Base-by-base conservation (phyloP, 2,329 filamentous ascomycete genomes). In the Fusarium brevicatenulatum region DNA sequence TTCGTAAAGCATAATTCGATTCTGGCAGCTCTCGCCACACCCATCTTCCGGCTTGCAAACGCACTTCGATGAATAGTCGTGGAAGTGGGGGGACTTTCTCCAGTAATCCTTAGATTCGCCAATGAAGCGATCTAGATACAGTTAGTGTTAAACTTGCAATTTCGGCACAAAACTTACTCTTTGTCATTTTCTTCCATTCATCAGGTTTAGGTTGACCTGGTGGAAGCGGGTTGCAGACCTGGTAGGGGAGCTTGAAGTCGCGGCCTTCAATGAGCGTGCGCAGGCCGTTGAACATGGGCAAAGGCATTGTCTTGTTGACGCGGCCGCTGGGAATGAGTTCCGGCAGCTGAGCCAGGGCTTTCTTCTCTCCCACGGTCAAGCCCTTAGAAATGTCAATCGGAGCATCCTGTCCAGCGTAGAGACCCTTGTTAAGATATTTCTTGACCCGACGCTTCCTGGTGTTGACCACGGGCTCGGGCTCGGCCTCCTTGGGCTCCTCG, bases 1-100 rank as follows among this genome's bases (percentile, higher is more conserved):
- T 83, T 99, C 96, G 81, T 98, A 98, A 63, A 97, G 91, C 95
- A 98, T 98, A 81, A 95, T 95, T 70, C 95, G 89, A 81, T 99
- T 99, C 79, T 97, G 93, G 82, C 96, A 99, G 77, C 93, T 89
- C 71, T 98, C 94, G 71, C 91, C 93, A 78, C 96, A 98, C 40
- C 94, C 95, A 60, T 92, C 90, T 59, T 95, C 93, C 11, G 89
- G 86, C 46, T 85, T 90, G 83, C 95, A 97, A 65, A 94, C 91
- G 79, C 95, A 97, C 79, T 90, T 91, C 67, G 91, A 93, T 64
- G 90, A 89, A 66, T 92, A 94, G 69, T 93, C 89, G 76, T 94
- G 91, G 75, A 92, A 89, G 67, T 92, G 90, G 42, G 92, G 92
- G 46, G 88, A 90, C 78, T 94, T 94, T 81, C 93, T 93, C 94